A percentile compares a stretch with the other conserved stretches of the same genome.
These are phyloP conservation scores for Ceraceosorus guamensis DNA, from an alignment of 1,284 basidiomycete genomes.

Conservation along the genomic window DNA sequence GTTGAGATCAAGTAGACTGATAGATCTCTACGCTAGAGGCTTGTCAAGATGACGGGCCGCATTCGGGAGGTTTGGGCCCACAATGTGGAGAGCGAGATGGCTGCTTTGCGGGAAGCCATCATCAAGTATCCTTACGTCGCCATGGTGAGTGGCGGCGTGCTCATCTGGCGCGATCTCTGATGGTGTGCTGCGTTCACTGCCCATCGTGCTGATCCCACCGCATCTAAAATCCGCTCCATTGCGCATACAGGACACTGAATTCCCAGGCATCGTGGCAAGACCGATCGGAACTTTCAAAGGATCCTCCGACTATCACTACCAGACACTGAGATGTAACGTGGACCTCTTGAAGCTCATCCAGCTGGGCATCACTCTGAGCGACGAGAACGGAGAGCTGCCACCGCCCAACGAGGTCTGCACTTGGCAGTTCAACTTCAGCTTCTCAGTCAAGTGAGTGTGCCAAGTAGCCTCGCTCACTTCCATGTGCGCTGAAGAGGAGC, in stretches of 20 bases:
- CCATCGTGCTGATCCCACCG: not conserved
- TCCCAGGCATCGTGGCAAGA: constrained; percentile 93
- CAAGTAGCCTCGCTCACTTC: not conserved
- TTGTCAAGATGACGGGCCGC: constrained; percentile 29
- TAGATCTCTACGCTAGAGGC: no score
- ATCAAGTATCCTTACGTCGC: constrained; percentile 89
- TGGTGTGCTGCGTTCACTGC: constrained; percentile 15
- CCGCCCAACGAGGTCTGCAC: constrained; percentile 62
- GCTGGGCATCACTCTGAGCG: constrained; percentile 86
- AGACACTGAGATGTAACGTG: constrained; percentile 93
- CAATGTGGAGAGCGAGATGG: constrained; percentile 88
- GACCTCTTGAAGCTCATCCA: constrained; percentile 97
- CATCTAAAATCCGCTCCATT: not conserved
- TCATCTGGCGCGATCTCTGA: constrained; percentile 18
- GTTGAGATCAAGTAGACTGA: no score
- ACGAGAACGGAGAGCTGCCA: constrained; percentile 84
- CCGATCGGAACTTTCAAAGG: constrained; percentile 95
- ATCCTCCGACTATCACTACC: constrained; percentile 96
- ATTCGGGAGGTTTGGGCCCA: constrained; percentile 78
- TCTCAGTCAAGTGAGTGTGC: constrained; percentile 69
- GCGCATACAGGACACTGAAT: constrained; percentile 70
- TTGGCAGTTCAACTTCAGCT: constrained; percentile 99
- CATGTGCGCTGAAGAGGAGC: not conserved
- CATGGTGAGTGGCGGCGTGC: constrained; percentile 54
- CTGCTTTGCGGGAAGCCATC: constrained; percentile 72